Percentiles rank a stretch among this genome's conserved stretches.
These are phyloP conservation scores for Balansia obtecta DNA, from an alignment of 2,329 filamentous ascomycete species.

Conservation along the genomic window DNA sequence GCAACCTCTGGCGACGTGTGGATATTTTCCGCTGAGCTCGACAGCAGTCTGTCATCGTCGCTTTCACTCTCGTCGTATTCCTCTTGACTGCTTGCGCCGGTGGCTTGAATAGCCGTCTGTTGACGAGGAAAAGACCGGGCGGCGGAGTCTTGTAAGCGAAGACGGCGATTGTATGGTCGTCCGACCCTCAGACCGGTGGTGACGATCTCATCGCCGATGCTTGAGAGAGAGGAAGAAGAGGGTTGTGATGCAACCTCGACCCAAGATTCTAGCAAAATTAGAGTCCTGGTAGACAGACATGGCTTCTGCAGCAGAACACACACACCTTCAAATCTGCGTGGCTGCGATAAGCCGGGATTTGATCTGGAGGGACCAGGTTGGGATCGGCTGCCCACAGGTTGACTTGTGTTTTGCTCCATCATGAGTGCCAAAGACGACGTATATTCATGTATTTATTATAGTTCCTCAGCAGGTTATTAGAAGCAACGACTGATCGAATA, in stretches of 20 bases:
- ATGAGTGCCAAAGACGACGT: background rate
- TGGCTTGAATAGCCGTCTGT: conserved; percentile 28
- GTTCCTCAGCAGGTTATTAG: background rate
- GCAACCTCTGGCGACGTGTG: conserved; percentile 23
- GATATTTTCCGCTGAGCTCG: conserved; percentile 44
- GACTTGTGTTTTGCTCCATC: conserved; percentile 18
- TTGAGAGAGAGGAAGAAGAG: conserved; percentile 86
- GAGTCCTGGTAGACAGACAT: conserved; percentile 2
- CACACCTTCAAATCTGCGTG: conserved; percentile 26
- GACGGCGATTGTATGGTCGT: conserved; percentile 48
- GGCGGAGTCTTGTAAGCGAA: conserved; percentile 28
- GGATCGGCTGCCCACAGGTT: conserved; percentile 13
- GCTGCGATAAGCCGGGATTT: conserved; percentile 18
- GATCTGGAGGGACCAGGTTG: conserved; percentile 15
- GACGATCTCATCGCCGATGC: conserved; percentile 74
- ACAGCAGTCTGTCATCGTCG: conserved; percentile 61
- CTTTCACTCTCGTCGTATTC: conserved; percentile 91
- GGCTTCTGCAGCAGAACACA: conserved; percentile 9
- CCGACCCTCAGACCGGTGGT: conserved; percentile 76
- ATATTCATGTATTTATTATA: background rate
- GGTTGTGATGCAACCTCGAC: conserved; percentile 87
- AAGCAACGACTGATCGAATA: background rate
- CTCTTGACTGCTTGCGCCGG: conserved; percentile 67
- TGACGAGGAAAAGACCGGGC: conserved; percentile 24
- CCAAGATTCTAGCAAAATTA: conserved; percentile 66